Evolutionary conservation across 805 yeast genomes (phyloP), one percentile per base, ranked within the genome.

Genomic region (Wickerhamomyces sydowiorum): DNA sequence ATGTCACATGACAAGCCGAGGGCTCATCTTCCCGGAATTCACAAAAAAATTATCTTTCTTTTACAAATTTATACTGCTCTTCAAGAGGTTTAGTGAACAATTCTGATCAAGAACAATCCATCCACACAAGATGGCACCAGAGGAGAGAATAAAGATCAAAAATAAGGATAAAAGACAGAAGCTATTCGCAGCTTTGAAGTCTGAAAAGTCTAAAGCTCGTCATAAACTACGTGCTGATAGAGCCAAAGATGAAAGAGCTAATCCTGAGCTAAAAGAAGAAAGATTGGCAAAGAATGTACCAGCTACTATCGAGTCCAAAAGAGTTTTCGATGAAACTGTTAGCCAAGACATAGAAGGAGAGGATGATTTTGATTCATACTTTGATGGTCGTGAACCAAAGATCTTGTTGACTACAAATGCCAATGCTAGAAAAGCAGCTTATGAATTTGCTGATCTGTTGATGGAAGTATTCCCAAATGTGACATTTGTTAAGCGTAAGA

Each of bases 341-440:
- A 59, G 55, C 24, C 48, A 49, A 1, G 59, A 54, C 23, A 54
- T 49, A 9, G 60, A 50, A 39, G 61, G 61, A 28, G 53, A 64
- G 30, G 60, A 53, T 40, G 59, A 51, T 46, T 53, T 56, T 46
- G 49, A 52, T 21, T 48, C 57, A 5, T 58, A 56, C 21, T 52
- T 52, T 24, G 59, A 55, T 41, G 59, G 57, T 22, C 54, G 54
- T 40, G 55, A 48, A 25, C 98, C 99, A 36, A 93, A 93, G 62
- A 85, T 93, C 36, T 70, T 93, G 42, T 67, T 93, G 41, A 93
- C 99, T 7, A 93, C 99, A 7, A 88, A 81, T 62, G 86, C 86
- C 31, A 73, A 80, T 52, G 96, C 98, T 14, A 81, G 80, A 54
- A 86, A 86, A 57, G 76, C 77, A 31, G 97, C 96, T 0, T 90